Base-by-base conservation (phyloP, 2,329 filamentous ascomycete genomes). In the Cladophialophora chaetospira region DNA sequence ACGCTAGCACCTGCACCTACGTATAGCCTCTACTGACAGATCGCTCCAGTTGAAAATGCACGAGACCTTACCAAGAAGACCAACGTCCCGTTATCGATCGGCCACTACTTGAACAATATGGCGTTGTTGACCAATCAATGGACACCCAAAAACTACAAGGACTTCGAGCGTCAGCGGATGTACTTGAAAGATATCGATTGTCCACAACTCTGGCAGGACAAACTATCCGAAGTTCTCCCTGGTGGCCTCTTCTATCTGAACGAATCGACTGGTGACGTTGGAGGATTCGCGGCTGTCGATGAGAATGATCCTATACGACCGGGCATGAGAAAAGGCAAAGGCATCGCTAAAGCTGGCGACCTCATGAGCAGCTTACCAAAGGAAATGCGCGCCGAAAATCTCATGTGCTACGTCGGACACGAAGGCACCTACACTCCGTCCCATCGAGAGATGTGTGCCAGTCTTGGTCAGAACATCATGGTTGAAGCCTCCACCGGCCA, bases 111-210 rank as follows among this genome's bases (percentile, higher is more conserved):
- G 29, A 88, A 89, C 62, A 92, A 91, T 48, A 88, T 97, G 88
- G 82, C 83, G 36, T 84, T 88, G 63, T 83, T 97, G 28, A 86
- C 92, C 0, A 87, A 93, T 48, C 91, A 96, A 69, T 96, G 90
- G 78, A 88, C 80, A 6, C 77, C 83, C 0, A 81, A 79, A 44
- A 93, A 89, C 62, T 96, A 88, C 70, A 86, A 86, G 58, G 88
- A 95, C 62, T 85, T 89, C 60, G 83, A 84, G 33, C 81, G 89
- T 19, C 94, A 99, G 70, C 85, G 94, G 10, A 84, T 97, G 1
- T 99, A 99, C 70, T 76, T 97, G 21, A 99, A 99, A 69, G 94
- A 99, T 69, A 97, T 99, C 57, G 94, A 99, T 71, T 97, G 92
- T 65, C 94, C 94, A 0, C 76, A 82, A 1, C 86, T 93, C 56